Conservation (phyloP, 164 flowering plant genomes). For the Malania oleifera region DNA sequence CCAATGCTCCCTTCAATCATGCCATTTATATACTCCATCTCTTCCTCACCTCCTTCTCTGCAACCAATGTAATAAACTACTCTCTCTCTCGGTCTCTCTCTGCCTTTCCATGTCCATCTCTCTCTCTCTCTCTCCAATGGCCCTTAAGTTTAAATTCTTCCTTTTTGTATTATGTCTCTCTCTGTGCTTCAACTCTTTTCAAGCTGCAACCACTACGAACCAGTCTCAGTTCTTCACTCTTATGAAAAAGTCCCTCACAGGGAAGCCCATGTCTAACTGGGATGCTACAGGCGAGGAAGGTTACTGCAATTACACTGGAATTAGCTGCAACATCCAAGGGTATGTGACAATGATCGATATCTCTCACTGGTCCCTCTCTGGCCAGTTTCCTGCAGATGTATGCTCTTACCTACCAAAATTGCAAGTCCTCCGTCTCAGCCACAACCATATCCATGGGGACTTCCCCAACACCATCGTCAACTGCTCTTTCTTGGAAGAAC, state of each 20-base stretch:
- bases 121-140: constrained; percentile 22
- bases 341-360: constrained; percentile 46
- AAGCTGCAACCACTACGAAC: constrained; percentile 15
- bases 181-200: constrained; percentile 19
- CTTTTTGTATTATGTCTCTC: constrained; percentile 21
- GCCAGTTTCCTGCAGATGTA: constrained; percentile 49
- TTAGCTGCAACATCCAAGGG: constrained; percentile 51
- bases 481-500: constrained; percentile 67
- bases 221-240: constrained; percentile 65
- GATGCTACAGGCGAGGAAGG: constrained; percentile 18
- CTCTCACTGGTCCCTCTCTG: constrained; percentile 51
- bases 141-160: constrained; percentile 11
- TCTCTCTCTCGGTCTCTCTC: neutral
- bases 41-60: constrained; percentile 25
- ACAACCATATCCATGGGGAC: constrained; percentile 40
- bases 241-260: constrained; percentile 52
- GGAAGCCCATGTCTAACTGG: constrained; percentile 51
- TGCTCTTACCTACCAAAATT: constrained; percentile 65
- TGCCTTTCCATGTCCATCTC: neutral
- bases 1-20: constrained; percentile 33
- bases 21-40: constrained; percentile 43
- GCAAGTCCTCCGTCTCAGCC: constrained; percentile 43
- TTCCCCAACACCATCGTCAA: constrained; percentile 52
- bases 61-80: constrained; percentile 13
- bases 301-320: constrained; percentile 59